Conservation (phyloP, 2,329 filamentous ascomycete genomes). For the Akanthomyces dipterigenus region DNA sequence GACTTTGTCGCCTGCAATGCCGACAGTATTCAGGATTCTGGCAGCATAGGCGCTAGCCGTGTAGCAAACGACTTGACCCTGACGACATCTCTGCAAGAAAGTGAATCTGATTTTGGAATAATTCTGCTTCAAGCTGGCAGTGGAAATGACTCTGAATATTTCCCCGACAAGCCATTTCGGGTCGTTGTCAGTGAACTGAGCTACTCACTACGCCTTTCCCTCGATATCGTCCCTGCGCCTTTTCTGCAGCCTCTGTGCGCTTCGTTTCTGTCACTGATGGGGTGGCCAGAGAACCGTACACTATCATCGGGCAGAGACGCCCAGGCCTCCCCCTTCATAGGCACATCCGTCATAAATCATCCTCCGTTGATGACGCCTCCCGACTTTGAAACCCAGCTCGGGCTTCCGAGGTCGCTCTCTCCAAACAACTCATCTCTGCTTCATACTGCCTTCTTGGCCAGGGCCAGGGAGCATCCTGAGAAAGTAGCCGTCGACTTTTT, state of each 20-base stretch:
- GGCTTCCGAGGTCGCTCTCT: not conserved
- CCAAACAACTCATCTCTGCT: not conserved
- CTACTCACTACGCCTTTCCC: slow-evolving; percentile 1
- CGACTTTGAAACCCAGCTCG: not conserved
- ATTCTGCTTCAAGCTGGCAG: not conserved
- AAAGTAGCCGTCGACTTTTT: slow-evolving; percentile 1
- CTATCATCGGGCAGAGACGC: not conserved
- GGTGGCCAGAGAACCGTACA: not conserved
- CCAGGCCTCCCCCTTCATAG: not conserved
- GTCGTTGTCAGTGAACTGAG: not conserved
- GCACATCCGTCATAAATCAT: not conserved
- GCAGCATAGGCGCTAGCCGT: not conserved
- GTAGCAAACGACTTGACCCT: not conserved
- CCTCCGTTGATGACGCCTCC: not conserved
- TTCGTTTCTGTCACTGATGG: not conserved
- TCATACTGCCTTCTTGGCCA: not conserved
- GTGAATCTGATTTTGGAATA: not conserved
- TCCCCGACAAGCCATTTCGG: not conserved
- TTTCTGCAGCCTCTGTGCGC: not conserved
- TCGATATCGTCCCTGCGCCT: not conserved
- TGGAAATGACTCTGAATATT: not conserved
- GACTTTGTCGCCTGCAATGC: not conserved
- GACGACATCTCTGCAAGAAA: not conserved
- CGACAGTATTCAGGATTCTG: not conserved
- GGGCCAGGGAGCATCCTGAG: not conserved